Evolutionary conservation across 495 filamentous ascomycete genomes (phyloP), one percentile per base, ranked within the genome.

Genomic region (Aspergillus sclerotiicarbonarius): DNA sequence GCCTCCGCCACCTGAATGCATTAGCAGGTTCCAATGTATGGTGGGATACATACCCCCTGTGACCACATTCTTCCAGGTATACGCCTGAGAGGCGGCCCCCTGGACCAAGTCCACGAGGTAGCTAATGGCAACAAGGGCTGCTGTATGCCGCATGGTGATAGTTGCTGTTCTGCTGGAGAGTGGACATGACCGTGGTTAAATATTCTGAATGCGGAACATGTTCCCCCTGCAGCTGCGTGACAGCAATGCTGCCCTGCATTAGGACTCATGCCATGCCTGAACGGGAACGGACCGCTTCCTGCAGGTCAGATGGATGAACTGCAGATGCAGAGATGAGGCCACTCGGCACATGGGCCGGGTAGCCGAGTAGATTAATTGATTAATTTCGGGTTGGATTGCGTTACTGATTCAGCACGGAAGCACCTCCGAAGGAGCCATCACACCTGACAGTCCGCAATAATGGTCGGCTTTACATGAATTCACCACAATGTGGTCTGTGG

Each of bases 51-150:
- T 48, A 57, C 59, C 59, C 32, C 59, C 59, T 6, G 59, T 61
- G 18, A 33, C 20, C 18, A 61, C 59, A 37, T 53, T 61, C 48
- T 61, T 61, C 59, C 59, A 61, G 12, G 59, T 61, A 52, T 57
- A 61, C 2, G 53, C 54, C 37, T 61, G 59, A 9, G 53, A 61
- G 7, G 53, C 53, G 16, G 58, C 58, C 20, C 53, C n/a, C 41
- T 57, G 32, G 18, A 48, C 59, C n/a, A 41, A 13, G 4, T 49
- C 51, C 3, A 54, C 13, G n/a, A 48, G 46, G 19, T 39, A 31
- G 49, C 51, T 25, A 5, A 25, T 32, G 31, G 39, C 59, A 37
- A 53, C 6, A 15, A 57, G 16, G 48, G 59, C 59, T 6, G 20
- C 16, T 9, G 33, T 15, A 10, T 9, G 8, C 33, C 33, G 13